These are phyloP conservation scores for Pythium oligandrum DNA, from an alignment of 352 stramenopile species.

Conservation along the genomic window DNA sequence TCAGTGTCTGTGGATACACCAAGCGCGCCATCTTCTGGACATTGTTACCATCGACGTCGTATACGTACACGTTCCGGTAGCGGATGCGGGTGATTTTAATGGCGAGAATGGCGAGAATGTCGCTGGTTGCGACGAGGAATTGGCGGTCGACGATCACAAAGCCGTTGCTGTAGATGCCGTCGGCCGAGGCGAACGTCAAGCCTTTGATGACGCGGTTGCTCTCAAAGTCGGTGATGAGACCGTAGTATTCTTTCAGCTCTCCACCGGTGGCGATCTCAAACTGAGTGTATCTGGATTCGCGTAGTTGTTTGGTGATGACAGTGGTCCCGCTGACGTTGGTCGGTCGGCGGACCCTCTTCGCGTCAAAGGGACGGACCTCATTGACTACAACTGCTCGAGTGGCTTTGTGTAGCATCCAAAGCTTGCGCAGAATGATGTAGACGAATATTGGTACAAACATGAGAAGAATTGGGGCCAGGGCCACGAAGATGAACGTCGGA, in stretches of 20 bases:
- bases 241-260: constrained; percentile 12
- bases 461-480: background rate
- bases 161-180: constrained; percentile 27
- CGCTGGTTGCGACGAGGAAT: constrained; percentile 23
- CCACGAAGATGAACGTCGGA: background rate
- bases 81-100: constrained; percentile 19
- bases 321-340: background rate
- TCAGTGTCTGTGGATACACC: constrained; percentile 27
- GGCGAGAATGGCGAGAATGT: constrained; percentile 21
- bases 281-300: constrained; percentile 7
- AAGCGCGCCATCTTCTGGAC: constrained; percentile 18
- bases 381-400: background rate
- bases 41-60: constrained; percentile 21
- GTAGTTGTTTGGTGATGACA: background rate
- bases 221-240: constrained; percentile 7
- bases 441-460: constrained; percentile 3
- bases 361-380: background rate
- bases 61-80: constrained; percentile 24
- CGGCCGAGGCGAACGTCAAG: constrained; percentile 29
- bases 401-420: background rate
- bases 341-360: background rate
- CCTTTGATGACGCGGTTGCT: constrained; percentile 24
- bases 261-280: constrained; percentile 25
- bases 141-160: constrained; percentile 32
- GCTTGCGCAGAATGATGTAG: background rate